A percentile compares a stretch with the other conserved stretches of the same genome.
These are phyloP conservation scores for Metarhizium humberi DNA, from an alignment of 2,329 filamentous ascomycete species.

Conservation along the genomic window DNA sequence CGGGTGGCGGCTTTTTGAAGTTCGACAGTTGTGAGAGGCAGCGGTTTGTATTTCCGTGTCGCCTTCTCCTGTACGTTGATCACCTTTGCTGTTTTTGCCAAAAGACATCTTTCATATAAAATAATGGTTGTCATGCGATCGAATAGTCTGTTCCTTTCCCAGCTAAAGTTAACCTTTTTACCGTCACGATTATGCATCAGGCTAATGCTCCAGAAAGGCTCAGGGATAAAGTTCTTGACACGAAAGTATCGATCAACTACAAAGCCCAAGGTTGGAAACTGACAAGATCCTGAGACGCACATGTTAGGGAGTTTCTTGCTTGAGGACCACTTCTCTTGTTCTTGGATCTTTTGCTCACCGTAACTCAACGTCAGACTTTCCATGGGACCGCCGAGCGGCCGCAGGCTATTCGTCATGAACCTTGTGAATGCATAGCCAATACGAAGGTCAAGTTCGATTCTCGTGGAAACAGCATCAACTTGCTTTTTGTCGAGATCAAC, in stretches of 20 bases:
- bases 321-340: not conserved
- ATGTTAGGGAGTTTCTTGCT: not conserved
- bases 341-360: constrained; percentile 37
- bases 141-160: constrained; percentile 76
- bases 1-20: constrained; percentile 90
- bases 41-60: constrained; percentile 85
- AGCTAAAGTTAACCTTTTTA: constrained; percentile 75
- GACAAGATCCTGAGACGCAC: constrained; percentile 60
- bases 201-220: constrained; percentile 88
- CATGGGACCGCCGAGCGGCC: constrained; percentile 58
- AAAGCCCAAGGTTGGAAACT: constrained; percentile 94
- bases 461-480: constrained; percentile 75
- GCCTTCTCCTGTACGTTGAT: constrained; percentile 83
- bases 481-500: constrained; percentile 75
- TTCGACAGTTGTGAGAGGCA: constrained; percentile 92
- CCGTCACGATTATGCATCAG: constrained; percentile 68
- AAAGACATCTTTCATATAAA: constrained; percentile 77
- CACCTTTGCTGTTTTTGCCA: constrained; percentile 67
- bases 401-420: constrained; percentile 73
- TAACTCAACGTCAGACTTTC: constrained; percentile 67
- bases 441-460: constrained; percentile 86
- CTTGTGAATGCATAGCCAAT: constrained; percentile 91
- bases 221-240: constrained; percentile 87
- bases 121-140: constrained; percentile 74
- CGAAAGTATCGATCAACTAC: constrained; percentile 94